These are phyloP conservation scores for Tylopilus plumbeoviolaceoides DNA, from an alignment of 768 basidiomycete genomes.

Conservation along the genomic window DNA sequence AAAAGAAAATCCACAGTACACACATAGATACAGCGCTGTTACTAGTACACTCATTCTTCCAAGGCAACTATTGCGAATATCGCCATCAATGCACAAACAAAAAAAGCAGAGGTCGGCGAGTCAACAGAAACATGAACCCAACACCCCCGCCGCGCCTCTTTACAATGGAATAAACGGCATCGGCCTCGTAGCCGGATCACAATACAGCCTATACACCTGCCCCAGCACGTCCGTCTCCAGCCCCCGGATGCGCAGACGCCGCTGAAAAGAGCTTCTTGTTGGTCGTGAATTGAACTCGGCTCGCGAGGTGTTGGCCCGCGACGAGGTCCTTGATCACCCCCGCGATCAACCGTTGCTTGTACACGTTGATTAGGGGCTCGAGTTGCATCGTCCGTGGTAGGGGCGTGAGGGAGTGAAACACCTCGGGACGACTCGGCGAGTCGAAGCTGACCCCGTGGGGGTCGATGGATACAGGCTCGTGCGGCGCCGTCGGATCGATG, in stretches of 20 bases:
- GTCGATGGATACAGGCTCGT: slow-evolving; percentile 63
- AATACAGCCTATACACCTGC: slow-evolving; percentile 40
- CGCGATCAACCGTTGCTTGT: slow-evolving; percentile 82
- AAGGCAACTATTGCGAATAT: slow-evolving; percentile 16
- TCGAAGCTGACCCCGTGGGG: slow-evolving; percentile 59
- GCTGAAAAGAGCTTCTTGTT: slow-evolving; percentile 76
- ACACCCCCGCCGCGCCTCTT: neutral
- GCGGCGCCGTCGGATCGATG: slow-evolving; percentile 79
- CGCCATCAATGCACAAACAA: neutral
- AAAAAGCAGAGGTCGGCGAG: neutral
- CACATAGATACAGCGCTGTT: slow-evolving; percentile 21
- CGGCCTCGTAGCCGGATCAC: slow-evolving; percentile 18
- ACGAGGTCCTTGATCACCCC: slow-evolving; percentile 77
- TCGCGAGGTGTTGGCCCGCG: slow-evolving; percentile 78
- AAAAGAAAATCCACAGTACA: slow-evolving; percentile 15
- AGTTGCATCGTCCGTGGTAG: slow-evolving; percentile 76
- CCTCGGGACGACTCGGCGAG: slow-evolving; percentile 70
- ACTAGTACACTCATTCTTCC: slow-evolving; percentile 10
- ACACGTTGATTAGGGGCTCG: slow-evolving; percentile 84
- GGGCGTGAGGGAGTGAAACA: slow-evolving; percentile 67
- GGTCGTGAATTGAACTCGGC: slow-evolving; percentile 60
- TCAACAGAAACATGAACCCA: neutral
- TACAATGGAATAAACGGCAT: slow-evolving; percentile 22
- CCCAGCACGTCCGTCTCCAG: slow-evolving; percentile 54
- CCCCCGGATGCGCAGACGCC: slow-evolving; percentile 66